These are phyloP conservation scores for Acmispon strigosus DNA, from an alignment of 306 rosid genomes.

Conservation along the genomic window DNA sequence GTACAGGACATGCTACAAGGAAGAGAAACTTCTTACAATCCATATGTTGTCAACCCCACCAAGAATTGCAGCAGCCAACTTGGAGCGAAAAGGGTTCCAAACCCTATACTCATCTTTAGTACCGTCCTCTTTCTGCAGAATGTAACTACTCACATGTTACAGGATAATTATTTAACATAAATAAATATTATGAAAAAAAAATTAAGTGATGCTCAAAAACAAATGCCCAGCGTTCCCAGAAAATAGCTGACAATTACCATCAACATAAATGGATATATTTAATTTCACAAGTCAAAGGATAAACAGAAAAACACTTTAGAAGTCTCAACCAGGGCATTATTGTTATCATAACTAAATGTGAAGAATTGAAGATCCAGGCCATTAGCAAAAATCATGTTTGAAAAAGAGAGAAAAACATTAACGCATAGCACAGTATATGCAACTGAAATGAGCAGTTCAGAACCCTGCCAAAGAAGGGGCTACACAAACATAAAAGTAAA, in stretches of 20 bases:
- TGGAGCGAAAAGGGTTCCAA: slow-evolving; percentile 96
- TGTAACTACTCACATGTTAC: not conserved
- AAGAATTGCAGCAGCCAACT: slow-evolving; percentile 87
- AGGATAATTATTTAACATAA: not conserved
- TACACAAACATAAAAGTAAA: not conserved
- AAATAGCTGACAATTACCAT: not conserved
- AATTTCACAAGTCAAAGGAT: not conserved
- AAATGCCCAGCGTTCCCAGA: not conserved
- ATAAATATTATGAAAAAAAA: not conserved
- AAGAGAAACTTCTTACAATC: slow-evolving; percentile 42
- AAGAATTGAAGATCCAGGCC: not conserved
- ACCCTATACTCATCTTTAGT: slow-evolving; percentile 70
- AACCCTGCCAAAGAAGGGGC: not conserved
- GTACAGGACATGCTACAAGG: not conserved
- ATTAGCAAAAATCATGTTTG: not conserved
- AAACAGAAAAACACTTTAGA: not conserved
- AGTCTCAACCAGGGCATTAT: not conserved
- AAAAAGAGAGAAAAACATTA: not conserved
- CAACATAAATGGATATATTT: not conserved
- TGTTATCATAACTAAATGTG: not conserved
- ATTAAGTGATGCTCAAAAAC: not conserved
- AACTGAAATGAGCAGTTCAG: not conserved
- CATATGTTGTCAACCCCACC: slow-evolving; percentile 86
- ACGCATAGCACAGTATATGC: not conserved
- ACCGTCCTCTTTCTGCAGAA: slow-evolving; percentile 71